phyloP scores from a whole-genome alignment of 2,329 filamentous ascomycete genomes.

The Cercospora citrullina region DNA sequence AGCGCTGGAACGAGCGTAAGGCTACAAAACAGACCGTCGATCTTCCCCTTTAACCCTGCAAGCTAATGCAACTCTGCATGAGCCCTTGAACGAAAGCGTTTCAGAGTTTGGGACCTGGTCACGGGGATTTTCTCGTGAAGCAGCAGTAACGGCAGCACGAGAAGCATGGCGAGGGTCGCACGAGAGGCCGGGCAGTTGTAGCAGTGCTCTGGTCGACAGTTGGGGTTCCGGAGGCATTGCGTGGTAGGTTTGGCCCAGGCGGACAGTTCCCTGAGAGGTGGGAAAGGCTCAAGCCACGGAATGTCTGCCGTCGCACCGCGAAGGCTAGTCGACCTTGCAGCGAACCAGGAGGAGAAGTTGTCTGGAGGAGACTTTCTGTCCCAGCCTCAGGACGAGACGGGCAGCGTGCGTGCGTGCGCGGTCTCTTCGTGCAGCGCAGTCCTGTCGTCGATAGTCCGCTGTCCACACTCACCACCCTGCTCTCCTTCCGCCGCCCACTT shows the following conservation, averaged over 20 bases:
- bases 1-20: slow-evolving; percentile 6
- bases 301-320: slow-evolving; percentile 8
- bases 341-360: slow-evolving; percentile 8
- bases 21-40: slow-evolving; percentile 8
- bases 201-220: not conserved
- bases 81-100: slow-evolving; percentile 10
- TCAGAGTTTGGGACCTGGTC: slow-evolving; percentile 13
- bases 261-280: not conserved
- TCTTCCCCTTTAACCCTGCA: slow-evolving; percentile 12
- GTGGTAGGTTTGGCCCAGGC: not conserved
- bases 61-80: slow-evolving; percentile 13
- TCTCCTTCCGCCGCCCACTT: not conserved
- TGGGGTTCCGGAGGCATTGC: not conserved
- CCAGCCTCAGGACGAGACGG: slow-evolving; percentile 5
- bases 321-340: slow-evolving; percentile 5
- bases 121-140: not conserved
- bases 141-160: not conserved
- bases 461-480: not conserved
- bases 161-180: not conserved
- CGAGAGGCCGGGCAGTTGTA: not conserved
- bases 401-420: not conserved
- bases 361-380: slow-evolving; percentile 1
- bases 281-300: slow-evolving; percentile 4
- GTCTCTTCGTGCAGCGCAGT: not conserved
- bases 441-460: not conserved